Conservation (phyloP, 768 basidiomycete genomes). For the Krasilnikovozyma curviuscula region DNA sequence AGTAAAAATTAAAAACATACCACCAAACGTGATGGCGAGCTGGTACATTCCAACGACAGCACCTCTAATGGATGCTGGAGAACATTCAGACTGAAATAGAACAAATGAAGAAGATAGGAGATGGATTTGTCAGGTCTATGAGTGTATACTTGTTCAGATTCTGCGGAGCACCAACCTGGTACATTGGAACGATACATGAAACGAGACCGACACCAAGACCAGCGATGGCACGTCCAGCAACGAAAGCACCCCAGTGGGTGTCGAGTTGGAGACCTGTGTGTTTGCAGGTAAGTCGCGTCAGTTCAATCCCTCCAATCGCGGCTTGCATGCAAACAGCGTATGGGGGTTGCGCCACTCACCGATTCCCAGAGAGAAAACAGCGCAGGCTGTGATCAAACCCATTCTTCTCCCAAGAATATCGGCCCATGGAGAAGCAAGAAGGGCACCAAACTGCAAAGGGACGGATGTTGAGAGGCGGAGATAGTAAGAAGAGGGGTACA, state of each 20-base stretch:
- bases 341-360: too few relatives aligned
- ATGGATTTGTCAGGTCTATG: too few relatives aligned
- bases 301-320: too few relatives aligned
- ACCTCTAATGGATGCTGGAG: conserved; percentile 27
- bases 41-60: conserved; percentile 27
- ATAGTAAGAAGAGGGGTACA: too few relatives aligned
- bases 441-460: conserved; percentile 20
- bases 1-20: neutral
- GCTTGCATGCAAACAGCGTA: too few relatives aligned
- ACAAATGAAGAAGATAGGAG: too few relatives aligned
- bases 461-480: too few relatives aligned
- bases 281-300: too few relatives aligned
- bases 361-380: too few relatives aligned
- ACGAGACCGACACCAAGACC: conserved; percentile 6
- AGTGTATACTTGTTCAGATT: neutral
- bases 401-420: neutral
- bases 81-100: conserved; percentile 23
- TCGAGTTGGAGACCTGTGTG: too few relatives aligned
- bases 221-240: neutral
- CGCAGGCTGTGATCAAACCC: too few relatives aligned
- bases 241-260: neutral
- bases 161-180: neutral
- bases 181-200: neutral
- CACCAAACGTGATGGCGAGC: neutral
- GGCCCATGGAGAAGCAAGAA: neutral